Evolutionary conservation across 169 alveolate genomes (phyloP).

Genomic region (Plasmodium gonderi): DNA sequence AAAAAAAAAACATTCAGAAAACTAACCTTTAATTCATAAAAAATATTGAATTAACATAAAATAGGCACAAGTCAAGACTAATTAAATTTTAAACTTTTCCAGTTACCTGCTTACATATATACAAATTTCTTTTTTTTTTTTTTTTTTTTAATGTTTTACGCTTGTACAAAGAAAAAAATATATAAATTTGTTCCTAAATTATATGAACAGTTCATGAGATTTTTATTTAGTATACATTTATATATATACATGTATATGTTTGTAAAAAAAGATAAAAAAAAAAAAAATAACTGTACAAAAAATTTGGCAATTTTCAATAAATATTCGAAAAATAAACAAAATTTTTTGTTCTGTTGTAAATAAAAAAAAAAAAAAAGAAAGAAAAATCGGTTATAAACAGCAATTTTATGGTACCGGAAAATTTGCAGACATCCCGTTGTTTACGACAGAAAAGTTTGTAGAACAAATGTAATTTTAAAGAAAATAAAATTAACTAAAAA

Average conservation of each 20-base stretch:
- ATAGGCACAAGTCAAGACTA: conserved; percentile 10
- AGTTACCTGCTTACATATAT: neutral
- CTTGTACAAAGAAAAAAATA: conserved; percentile 22
- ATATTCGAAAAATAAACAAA: conserved; percentile 3
- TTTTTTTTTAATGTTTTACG: conserved; percentile 13
- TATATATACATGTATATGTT: no score
- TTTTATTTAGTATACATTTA: neutral
- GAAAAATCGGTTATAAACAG: neutral
- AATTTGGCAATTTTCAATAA: conserved; percentile 1
- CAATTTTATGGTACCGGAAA: conserved; percentile 31
- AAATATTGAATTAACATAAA: neutral
- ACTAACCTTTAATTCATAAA: conserved; percentile 2
- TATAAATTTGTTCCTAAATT: neutral
- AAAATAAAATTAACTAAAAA: conserved; percentile 1
- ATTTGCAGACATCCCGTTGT: conserved; percentile 10
- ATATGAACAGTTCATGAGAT: conserved; percentile 15
- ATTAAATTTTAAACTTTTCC: conserved; percentile 14
- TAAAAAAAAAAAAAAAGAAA: neutral
- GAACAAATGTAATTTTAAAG: neutral
- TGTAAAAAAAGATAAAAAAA: no score
- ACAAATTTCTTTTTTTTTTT: neutral
- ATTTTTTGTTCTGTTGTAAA: conserved; percentile 4
- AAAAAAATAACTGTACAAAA: conserved; percentile 9
- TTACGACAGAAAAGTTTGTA: neutral
- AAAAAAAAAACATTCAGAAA: conserved; percentile 16